A percentile compares a stretch with the other conserved stretches of the same genome.
Evolutionary conservation across 2,329 filamentous ascomycete species (phyloP).

Genomic region (Neopestalotiopsis clavispora): DNA sequence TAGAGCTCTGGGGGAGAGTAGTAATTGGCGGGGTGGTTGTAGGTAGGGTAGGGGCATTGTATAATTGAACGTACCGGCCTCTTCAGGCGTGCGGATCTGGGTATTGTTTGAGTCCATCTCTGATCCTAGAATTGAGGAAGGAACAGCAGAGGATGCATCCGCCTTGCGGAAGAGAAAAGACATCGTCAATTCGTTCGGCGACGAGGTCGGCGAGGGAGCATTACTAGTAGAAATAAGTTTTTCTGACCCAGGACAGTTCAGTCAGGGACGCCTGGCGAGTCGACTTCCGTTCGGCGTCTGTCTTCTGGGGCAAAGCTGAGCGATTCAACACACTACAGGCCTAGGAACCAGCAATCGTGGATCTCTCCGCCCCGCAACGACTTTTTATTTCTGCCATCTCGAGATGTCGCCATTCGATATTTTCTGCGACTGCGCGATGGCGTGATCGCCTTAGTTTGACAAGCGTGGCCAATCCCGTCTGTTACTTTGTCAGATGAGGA

Average conservation of each 20-base stretch:
- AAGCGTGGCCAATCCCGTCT: conserved; percentile 12
- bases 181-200: conserved; percentile 27
- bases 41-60: background rate
- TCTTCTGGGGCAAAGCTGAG: background rate
- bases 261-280: background rate
- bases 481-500: conserved; percentile 19
- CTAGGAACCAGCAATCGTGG: conserved; percentile 6
- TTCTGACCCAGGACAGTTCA: background rate
- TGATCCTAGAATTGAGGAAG: conserved; percentile 28
- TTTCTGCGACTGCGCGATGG: conserved; percentile 20
- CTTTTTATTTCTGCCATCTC: conserved; percentile 15
- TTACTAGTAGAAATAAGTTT: conserved; percentile 17
- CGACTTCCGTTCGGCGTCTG: conserved; percentile 7
- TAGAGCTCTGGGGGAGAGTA: background rate
- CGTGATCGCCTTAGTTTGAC: conserved; percentile 20
- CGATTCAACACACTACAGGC: conserved; percentile 10
- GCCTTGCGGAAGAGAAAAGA: conserved; percentile 39
- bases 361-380: conserved; percentile 15
- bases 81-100: conserved; percentile 63
- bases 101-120: conserved; percentile 38
- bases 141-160: conserved; percentile 34
- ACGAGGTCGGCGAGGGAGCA: conserved; percentile 17
- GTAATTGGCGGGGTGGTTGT: too few species aligned
- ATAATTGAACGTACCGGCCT: conserved; percentile 60
- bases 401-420: conserved; percentile 22